Percentiles rank a stretch among this genome's conserved stretches.
Conservation (phyloP, 2,329 filamentous ascomycete species). For the Epichloe amarillans region DNA sequence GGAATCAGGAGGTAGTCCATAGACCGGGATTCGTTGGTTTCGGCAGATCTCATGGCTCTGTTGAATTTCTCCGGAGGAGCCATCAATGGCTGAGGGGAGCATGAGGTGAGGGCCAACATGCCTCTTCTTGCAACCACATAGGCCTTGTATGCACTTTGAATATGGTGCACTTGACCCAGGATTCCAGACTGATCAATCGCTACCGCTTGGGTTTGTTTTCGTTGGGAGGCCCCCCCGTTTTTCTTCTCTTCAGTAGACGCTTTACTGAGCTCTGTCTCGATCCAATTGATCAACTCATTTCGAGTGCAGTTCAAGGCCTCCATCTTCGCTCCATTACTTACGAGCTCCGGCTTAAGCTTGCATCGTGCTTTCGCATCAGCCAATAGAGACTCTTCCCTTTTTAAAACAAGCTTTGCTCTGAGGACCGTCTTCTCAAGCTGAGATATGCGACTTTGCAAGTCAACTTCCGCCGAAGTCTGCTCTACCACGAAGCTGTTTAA, state of each 20-base stretch:
- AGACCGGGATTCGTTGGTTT: constrained; percentile 9
- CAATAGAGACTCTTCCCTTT: constrained; percentile 42
- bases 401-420: constrained; percentile 41
- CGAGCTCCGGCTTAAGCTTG: constrained; percentile 21
- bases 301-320: constrained; percentile 42
- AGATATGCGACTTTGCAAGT: constrained; percentile 34
- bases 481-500: constrained; percentile 35
- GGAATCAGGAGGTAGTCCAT: constrained; percentile 36
- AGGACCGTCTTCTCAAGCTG: constrained; percentile 45
- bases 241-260: constrained; percentile 27
- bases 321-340: constrained; percentile 29
- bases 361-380: constrained; percentile 30
- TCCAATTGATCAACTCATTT: constrained; percentile 50
- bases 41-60: constrained; percentile 5
- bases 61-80: background rate
- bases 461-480: constrained; percentile 22
- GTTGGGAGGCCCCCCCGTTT: constrained; percentile 15
- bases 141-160: constrained; percentile 39
- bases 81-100: constrained; percentile 17
- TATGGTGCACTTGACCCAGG: constrained; percentile 28
- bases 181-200: constrained; percentile 17
- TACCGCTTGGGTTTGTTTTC: constrained; percentile 11
- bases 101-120: constrained; percentile 29
- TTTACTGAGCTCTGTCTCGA: constrained; percentile 46
- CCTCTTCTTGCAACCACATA: constrained; percentile 38